A percentile compares a stretch with the other conserved stretches of the same genome.
Evolutionary conservation across 1,284 basidiomycete species (phyloP).

Genomic region (Nidula niveotomentosa): DNA sequence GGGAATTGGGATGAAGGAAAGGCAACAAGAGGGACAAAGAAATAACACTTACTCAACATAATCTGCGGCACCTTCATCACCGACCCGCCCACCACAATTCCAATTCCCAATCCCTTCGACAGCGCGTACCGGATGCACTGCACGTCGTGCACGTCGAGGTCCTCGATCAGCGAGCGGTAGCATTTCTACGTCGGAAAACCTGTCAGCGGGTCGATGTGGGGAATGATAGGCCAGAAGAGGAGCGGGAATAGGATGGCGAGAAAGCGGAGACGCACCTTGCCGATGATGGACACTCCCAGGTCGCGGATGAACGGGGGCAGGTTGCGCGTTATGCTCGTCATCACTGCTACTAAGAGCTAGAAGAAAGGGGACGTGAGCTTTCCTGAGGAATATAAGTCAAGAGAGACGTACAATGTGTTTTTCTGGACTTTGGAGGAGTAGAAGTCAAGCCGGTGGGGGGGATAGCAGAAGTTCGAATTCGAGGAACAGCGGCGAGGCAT

Average conservation of each 20-base stretch:
- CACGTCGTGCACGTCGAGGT: constrained; percentile 82
- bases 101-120: constrained; percentile 91
- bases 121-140: constrained; percentile 90
- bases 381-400: too few relatives aligned
- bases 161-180: constrained; percentile 87
- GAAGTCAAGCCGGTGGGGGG: too few relatives aligned
- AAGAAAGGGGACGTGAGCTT: too few relatives aligned
- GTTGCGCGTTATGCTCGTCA: constrained; percentile 57
- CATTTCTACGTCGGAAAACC: constrained; percentile 61
- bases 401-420: too few relatives aligned
- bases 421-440: too few relatives aligned
- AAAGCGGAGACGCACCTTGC: constrained; percentile 52
- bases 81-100: constrained; percentile 90
- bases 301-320: constrained; percentile 83
- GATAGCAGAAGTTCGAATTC: too few relatives aligned
- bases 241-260: background rate
- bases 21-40: background rate
- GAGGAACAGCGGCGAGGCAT: too few relatives aligned
- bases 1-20: too few relatives aligned
- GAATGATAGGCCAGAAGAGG: background rate
- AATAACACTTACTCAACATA: constrained; percentile 57
- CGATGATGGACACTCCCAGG: constrained; percentile 80
- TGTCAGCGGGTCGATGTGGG: background rate
- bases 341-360: background rate
- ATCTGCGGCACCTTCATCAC: constrained; percentile 97